Evolutionary conservation across 1,284 basidiomycete species (phyloP).

Genomic region (Prillingera fragicola): DNA sequence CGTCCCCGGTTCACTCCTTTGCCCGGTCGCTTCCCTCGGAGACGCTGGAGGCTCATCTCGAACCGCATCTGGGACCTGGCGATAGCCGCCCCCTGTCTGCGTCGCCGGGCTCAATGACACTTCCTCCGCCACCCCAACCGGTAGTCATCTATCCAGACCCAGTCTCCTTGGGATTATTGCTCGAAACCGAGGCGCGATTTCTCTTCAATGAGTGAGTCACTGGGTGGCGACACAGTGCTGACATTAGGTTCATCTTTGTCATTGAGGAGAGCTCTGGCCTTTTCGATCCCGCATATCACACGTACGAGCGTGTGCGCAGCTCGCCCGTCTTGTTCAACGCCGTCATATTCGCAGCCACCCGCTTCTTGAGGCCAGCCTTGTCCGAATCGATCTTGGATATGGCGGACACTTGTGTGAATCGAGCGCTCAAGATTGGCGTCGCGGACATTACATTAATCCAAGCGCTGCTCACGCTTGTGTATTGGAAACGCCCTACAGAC

Average conservation of each 20-base stretch:
- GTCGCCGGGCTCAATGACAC: neutral
- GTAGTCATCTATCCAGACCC: neutral
- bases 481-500: slow-evolving; percentile 16
- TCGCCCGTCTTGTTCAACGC: slow-evolving; percentile 19
- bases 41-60: neutral
- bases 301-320: slow-evolving; percentile 7
- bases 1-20: neutral
- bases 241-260: neutral
- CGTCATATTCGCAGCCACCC: slow-evolving; percentile 20
- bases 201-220: neutral
- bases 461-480: slow-evolving; percentile 13
- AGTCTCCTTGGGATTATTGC: neutral
- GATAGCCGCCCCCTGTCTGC: neutral
- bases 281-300: slow-evolving; percentile 9
- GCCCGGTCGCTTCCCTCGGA: neutral
- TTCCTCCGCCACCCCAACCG: neutral
- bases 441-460: slow-evolving; percentile 16
- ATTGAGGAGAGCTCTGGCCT: too few relatives aligned
- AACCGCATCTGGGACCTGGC: neutral
- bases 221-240: neutral
- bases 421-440: slow-evolving; percentile 8
- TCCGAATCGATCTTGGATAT: slow-evolving; percentile 9
- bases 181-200: neutral
- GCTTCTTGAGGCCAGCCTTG: slow-evolving; percentile 17
- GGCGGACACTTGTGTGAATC: slow-evolving; percentile 16